Evolutionary conservation across 1,284 basidiomycete species (phyloP), one percentile per base, ranked within the genome.

Genomic region (Boletellus deceptivus): DNA sequence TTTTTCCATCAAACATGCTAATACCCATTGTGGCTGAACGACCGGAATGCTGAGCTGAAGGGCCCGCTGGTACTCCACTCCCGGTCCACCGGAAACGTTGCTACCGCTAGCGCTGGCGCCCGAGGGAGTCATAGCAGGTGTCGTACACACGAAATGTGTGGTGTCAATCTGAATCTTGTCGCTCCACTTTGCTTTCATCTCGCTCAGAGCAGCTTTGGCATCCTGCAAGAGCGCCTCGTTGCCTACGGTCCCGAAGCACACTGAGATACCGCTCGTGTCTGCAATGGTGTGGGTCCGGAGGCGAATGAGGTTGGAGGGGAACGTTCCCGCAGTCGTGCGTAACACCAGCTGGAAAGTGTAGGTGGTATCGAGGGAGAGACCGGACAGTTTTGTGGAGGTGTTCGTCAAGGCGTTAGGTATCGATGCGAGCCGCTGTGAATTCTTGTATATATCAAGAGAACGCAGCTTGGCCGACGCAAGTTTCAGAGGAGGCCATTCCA

Each of bases 131-230:
- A 80, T 77, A 1, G 86, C 83, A 2, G 93, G 89, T 0, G 89
- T 92, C 3, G 92, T 95, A 65, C 93, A 96, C 34, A 97, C 93
- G 60, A 96, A 97, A 69, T 98, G 94, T 0, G 93, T 96, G 6
- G 94, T 97, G 63, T 97, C 94, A 52, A 98, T 94, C 72, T 95
- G 91, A 24, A 99, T 94, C 59, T 86, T 87, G 57, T 95, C 89
- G 59, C 86, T 91, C 84, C 88, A 68, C 56, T 88, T 87, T 0
- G 91, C 94, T 20, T 78, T 79, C 85, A 98, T 95, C 59, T 90
- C 85, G 40, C 77, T 65, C 46, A 98, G 69, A 9, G 91, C 90
- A 48, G 80, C 67, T 66, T 91, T 91, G 37, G 86, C 82, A 53
- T 92, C 84, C 61, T 89, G 86, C 46, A 94, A 74, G 50, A 93